Evolutionary conservation across 768 basidiomycete species (phyloP).

Genomic region (Suillus hirtellus): DNA sequence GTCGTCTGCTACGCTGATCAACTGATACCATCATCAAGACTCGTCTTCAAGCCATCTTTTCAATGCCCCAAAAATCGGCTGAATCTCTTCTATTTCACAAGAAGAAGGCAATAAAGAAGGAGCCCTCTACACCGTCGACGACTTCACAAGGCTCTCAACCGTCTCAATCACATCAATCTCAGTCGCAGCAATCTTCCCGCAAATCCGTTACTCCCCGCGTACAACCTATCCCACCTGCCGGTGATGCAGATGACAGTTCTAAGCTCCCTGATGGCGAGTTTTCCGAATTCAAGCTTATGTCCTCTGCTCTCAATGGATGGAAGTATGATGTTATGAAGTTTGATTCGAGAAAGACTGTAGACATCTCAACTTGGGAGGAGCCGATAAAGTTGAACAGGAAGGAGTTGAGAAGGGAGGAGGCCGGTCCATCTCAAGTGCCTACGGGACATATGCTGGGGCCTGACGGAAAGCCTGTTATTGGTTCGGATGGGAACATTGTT

Average conservation of each 20-base stretch:
- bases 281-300: constrained; percentile 78
- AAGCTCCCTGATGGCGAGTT: constrained; percentile 67
- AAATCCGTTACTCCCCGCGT: constrained; percentile 42
- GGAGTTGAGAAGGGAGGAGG: constrained; percentile 59
- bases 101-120: constrained; percentile 40
- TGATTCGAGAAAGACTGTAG: constrained; percentile 70
- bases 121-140: constrained; percentile 18
- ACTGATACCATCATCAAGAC: not conserved
- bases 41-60: not conserved
- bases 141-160: constrained; percentile 17
- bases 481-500: constrained; percentile 71
- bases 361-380: constrained; percentile 64
- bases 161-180: constrained; percentile 8
- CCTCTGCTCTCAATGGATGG: constrained; percentile 81
- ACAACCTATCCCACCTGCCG: constrained; percentile 38
- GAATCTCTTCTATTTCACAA: constrained; percentile 67
- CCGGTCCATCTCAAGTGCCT: constrained; percentile 44
- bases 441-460: constrained; percentile 76
- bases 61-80: constrained; percentile 33
- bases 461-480: constrained; percentile 84
- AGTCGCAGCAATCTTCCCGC: constrained; percentile 23
- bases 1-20: not conserved
- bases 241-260: constrained; percentile 51
- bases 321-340: constrained; percentile 95
- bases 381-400: constrained; percentile 90